Conservation (phyloP, 2,329 filamentous ascomycete genomes). For the Diaporthe longicolla region DNA sequence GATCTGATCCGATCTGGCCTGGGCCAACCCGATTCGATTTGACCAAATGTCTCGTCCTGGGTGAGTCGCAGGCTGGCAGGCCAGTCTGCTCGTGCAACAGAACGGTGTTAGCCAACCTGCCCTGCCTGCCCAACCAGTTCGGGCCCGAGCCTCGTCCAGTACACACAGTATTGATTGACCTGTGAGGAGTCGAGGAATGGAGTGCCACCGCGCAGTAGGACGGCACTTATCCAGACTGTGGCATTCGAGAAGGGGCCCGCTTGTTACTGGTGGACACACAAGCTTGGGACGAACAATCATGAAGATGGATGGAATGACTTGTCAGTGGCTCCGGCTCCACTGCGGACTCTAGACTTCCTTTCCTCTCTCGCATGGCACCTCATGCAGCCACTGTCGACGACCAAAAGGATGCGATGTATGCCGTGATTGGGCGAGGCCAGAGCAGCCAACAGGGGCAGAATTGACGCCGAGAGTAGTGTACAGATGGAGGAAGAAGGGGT, state of each 20-base stretch:
- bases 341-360: constrained; percentile 31
- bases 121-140: not conserved
- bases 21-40: not conserved
- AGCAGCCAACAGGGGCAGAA: constrained; percentile 18
- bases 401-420: constrained; percentile 20
- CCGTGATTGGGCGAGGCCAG: constrained; percentile 40
- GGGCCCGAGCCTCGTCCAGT: constrained; percentile 21
- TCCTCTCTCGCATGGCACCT: constrained; percentile 33
- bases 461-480: constrained; percentile 25
- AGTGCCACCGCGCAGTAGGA: constrained; percentile 12
- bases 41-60: constrained; percentile 1
- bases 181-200: constrained; percentile 30
- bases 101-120: not conserved
- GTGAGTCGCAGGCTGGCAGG: not conserved
- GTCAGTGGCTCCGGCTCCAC: constrained; percentile 26
- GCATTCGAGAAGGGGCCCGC: constrained; percentile 22
- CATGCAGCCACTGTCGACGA: constrained; percentile 24
- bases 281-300: not conserved
- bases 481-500: not conserved
- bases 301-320: constrained; percentile 16
- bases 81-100: not conserved
- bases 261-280: constrained; percentile 24
- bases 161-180: not conserved
- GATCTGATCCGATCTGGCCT: not conserved
- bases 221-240: constrained; percentile 18